Percentiles rank a stretch among this genome's conserved stretches.
These are phyloP conservation scores for Trichosporon asahii DNA, from an alignment of 1,284 basidiomycete species.

Conservation along the genomic window DNA sequence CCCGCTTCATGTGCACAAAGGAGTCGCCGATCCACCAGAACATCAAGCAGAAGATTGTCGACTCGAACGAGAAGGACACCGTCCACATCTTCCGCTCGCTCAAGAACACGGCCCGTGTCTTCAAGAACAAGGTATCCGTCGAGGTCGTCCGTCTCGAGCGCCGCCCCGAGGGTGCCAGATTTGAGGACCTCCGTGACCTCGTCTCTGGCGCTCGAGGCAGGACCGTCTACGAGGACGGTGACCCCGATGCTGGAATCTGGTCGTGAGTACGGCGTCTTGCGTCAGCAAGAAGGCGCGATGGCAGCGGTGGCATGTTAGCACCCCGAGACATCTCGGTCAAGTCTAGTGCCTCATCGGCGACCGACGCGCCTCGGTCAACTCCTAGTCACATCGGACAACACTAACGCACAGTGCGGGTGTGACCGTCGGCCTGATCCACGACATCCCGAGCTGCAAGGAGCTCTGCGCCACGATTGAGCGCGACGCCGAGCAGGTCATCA, in stretches of 20 bases:
- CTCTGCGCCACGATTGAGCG: constrained; percentile 68
- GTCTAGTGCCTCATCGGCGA: too few relatives aligned
- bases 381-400: not conserved
- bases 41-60: constrained; percentile 86
- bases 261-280: constrained; percentile 32
- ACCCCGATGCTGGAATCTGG: constrained; percentile 86
- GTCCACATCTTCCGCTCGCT: constrained; percentile 86
- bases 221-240: constrained; percentile 77
- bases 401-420: constrained; percentile 61
- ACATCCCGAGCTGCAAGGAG: constrained; percentile 78
- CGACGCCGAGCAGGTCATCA: constrained; percentile 72
- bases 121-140: constrained; percentile 56
- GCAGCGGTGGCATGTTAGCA: not conserved
- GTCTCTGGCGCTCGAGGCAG: constrained; percentile 70
- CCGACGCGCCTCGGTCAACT: not conserved
- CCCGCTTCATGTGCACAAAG: constrained; percentile 49
- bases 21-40: constrained; percentile 78
- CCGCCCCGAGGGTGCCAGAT: constrained; percentile 77
- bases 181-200: constrained; percentile 76
- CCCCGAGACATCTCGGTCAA: not conserved
- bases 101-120: constrained; percentile 82
- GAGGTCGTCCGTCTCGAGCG: constrained; percentile 80
- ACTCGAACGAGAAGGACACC: constrained; percentile 71
- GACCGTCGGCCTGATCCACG: constrained; percentile 74
- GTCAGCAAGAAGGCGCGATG: not conserved